Percentiles rank a stretch among this genome's conserved stretches.
These are phyloP conservation scores for Aureobasidium subglaciale DNA, from an alignment of 2,329 filamentous ascomycete genomes.

Conservation along the genomic window DNA sequence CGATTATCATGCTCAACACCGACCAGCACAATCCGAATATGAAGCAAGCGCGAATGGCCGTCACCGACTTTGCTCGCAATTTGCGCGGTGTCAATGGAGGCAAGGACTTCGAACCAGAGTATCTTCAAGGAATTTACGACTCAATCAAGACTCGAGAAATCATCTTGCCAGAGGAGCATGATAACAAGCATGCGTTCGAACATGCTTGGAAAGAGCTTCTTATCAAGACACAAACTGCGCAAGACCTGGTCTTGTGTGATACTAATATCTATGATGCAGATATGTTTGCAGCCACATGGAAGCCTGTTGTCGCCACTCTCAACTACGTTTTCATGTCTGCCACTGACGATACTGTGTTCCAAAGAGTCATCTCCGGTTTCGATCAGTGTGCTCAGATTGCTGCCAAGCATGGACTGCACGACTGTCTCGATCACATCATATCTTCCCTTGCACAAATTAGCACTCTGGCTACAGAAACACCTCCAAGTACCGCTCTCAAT, in stretches of 20 bases:
- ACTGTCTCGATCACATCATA: conserved; percentile 88
- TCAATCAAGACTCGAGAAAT: conserved; percentile 92
- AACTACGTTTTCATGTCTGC: conserved; percentile 99
- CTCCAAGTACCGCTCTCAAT: conserved; percentile 80
- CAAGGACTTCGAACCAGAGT: conserved; percentile 75
- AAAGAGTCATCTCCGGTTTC: conserved; percentile 86
- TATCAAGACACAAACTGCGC: conserved; percentile 70
- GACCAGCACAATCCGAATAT: conserved; percentile 95
- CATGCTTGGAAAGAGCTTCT: conserved; percentile 95
- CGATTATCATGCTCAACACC: conserved; percentile 95
- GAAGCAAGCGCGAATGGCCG: conserved; percentile 75
- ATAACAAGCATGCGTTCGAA: conserved; percentile 93
- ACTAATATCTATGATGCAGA: conserved; percentile 95
- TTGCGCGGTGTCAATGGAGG: conserved; percentile 83
- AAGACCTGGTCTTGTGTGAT: conserved; percentile 68
- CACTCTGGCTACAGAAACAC: conserved; percentile 67
- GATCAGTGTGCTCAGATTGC: conserved; percentile 94
- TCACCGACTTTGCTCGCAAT: conserved; percentile 76
- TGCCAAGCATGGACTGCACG: conserved; percentile 70
- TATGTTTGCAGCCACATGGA: conserved; percentile 96
- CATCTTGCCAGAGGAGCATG: conserved; percentile 92
- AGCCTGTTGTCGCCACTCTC: conserved; percentile 84
- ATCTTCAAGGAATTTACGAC: conserved; percentile 78
- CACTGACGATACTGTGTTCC: conserved; percentile 91
- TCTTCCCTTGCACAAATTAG: conserved; percentile 87